These are phyloP conservation scores for Monosporascus ibericus DNA, from an alignment of 2,329 filamentous ascomycete species.

Conservation along the genomic window DNA sequence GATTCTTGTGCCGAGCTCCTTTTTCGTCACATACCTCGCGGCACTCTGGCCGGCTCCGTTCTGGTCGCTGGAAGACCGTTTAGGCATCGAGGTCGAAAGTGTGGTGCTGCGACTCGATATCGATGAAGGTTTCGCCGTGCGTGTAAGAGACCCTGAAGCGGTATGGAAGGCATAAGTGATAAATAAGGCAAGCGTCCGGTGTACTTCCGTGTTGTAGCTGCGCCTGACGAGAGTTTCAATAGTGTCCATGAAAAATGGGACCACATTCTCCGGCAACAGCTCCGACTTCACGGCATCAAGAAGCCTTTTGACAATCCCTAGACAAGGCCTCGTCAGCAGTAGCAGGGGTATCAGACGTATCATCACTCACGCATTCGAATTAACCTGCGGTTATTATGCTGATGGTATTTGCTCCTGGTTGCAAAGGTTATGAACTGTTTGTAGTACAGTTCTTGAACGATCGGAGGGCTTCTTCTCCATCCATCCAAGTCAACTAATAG, in stretches of 20 bases:
- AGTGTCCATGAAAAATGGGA: slow-evolving; percentile 71
- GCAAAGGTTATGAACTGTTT: slow-evolving; percentile 86
- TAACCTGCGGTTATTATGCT: slow-evolving; percentile 84
- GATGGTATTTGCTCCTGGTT: slow-evolving; percentile 82
- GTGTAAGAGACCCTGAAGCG: slow-evolving; percentile 39
- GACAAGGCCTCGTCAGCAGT: slow-evolving; percentile 5
- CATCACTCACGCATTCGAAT: slow-evolving; percentile 74
- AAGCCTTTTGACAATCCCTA: slow-evolving; percentile 83
- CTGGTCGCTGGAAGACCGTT: slow-evolving; percentile 30
- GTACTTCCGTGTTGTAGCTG: slow-evolving; percentile 76
- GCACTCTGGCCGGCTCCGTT: slow-evolving; percentile 24
- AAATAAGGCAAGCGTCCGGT: slow-evolving; percentile 82
- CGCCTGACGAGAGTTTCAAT: slow-evolving; percentile 75
- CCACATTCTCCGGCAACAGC: slow-evolving; percentile 62
- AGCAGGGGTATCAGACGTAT: slow-evolving; percentile 6
- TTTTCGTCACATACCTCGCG: slow-evolving; percentile 48
- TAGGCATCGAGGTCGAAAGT: slow-evolving; percentile 27
- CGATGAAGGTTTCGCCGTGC: slow-evolving; percentile 44
- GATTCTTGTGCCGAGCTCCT: slow-evolving; percentile 67
- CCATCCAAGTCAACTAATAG: slow-evolving; percentile 89
- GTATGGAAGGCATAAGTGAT: slow-evolving; percentile 85
- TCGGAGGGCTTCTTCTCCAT: slow-evolving; percentile 73
- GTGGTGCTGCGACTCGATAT: slow-evolving; percentile 34
- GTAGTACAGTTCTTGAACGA: slow-evolving; percentile 86
- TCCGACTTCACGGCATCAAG: slow-evolving; percentile 88